Percentiles rank a stretch among this genome's conserved stretches.
phyloP scores from a whole-genome alignment of 2,329 filamentous ascomycete genomes.

The Curvularia spicifera region DNA sequence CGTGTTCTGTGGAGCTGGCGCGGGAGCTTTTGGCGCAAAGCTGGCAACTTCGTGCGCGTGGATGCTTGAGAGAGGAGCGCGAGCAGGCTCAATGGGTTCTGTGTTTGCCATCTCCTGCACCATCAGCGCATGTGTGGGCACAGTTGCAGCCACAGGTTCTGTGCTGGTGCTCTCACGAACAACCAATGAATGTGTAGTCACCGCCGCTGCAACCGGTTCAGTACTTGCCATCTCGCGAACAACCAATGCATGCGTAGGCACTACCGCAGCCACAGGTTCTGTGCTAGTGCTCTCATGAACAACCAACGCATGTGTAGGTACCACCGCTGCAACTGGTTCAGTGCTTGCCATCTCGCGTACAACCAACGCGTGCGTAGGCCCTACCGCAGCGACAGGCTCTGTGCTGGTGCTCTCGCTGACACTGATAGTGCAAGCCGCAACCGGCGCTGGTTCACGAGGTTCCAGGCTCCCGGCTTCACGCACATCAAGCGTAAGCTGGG shows the following conservation, averaged over 20 bases:
- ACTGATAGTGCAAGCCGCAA: not conserved
- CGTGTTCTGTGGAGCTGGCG: not conserved
- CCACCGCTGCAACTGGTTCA: not conserved
- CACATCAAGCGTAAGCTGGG: constrained; percentile 1
- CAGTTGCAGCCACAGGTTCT: not conserved
- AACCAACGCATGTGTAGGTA: too few relatives aligned
- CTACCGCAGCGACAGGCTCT: not conserved
- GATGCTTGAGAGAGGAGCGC: not conserved
- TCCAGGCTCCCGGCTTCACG: constrained; percentile 3
- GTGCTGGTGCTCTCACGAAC: not conserved
- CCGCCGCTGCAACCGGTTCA: too few relatives aligned
- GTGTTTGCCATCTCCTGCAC: constrained; percentile 1
- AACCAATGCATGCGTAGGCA: too few relatives aligned
- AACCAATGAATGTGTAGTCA: too few relatives aligned
- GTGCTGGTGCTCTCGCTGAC: not conserved
- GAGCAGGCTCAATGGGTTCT: constrained; percentile 3
- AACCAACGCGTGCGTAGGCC: not conserved
- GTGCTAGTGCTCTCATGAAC: too few relatives aligned
- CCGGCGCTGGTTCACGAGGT: constrained; percentile 1
- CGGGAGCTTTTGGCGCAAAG: not conserved
- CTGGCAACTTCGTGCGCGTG: not conserved
- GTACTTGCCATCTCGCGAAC: too few relatives aligned
- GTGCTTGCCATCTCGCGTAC: not conserved
- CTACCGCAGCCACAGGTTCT: too few relatives aligned
- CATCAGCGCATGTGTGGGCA: not conserved